phyloP scores from a whole-genome alignment of 768 basidiomycete genomes.

The Punctularia strigosozonata region DNA sequence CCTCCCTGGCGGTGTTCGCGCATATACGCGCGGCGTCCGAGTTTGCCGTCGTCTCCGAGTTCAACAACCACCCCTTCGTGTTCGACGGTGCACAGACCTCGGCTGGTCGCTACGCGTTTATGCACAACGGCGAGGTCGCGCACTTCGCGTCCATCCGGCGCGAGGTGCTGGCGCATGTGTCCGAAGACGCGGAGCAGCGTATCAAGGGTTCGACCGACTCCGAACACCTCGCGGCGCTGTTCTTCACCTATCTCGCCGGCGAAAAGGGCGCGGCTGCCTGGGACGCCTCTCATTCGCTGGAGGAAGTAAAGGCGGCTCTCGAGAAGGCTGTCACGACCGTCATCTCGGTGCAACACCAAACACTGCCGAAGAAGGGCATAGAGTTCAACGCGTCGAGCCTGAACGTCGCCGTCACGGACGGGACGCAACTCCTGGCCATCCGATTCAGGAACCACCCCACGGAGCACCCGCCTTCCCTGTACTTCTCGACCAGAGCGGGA shows the following conservation, averaged over 20 bases:
- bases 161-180: constrained; percentile 6
- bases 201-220: constrained; percentile 20
- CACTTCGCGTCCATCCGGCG: constrained; percentile 11
- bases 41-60: constrained; percentile 12
- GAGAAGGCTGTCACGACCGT: constrained; percentile 15
- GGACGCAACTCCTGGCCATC: constrained; percentile 19
- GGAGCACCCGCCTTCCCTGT: constrained; percentile 21
- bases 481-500: constrained; percentile 21
- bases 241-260: constrained; percentile 16
- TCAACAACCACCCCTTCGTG: constrained; percentile 17
- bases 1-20: constrained; percentile 15
- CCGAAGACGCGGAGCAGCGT: constrained; percentile 10
- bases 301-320: constrained; percentile 12
- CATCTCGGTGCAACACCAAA: constrained; percentile 13
- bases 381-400: constrained; percentile 14
- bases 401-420: constrained; percentile 20
- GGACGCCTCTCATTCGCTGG: constrained; percentile 14
- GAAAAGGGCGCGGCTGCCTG: constrained; percentile 9
- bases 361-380: constrained; percentile 7
- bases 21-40: constrained; percentile 20
- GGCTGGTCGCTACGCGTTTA: constrained; percentile 16
- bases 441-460: constrained; percentile 19
- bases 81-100: no score
- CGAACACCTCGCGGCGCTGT: constrained; percentile 18
- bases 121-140: constrained; percentile 19